These are phyloP conservation scores for Lasiosphaeriaceae sp. DNA, from an alignment of 495 filamentous ascomycete species.

Conservation along the genomic window DNA sequence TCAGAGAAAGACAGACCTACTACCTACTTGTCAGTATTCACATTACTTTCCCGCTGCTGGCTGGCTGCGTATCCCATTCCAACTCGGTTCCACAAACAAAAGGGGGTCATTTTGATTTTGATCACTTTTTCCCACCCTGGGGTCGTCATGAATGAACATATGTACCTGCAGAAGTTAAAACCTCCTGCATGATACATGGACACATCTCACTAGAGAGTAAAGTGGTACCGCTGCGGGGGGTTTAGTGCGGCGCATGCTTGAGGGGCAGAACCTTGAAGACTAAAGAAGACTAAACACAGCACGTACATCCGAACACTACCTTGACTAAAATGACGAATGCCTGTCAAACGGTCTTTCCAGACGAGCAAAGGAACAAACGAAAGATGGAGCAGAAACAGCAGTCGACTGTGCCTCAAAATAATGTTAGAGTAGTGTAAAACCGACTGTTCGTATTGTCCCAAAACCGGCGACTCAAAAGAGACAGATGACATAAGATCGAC, in stretches of 20 bases:
- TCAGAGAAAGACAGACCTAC: too few species aligned
- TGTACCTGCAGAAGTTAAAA: conserved; percentile 19
- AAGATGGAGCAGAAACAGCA: too few species aligned
- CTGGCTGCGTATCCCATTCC: background rate
- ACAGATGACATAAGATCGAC: background rate
- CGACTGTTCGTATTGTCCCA: background rate
- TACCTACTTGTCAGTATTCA: too few species aligned
- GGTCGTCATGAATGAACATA: too few species aligned
- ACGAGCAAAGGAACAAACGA: background rate
- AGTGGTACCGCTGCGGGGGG: conserved; percentile 5
- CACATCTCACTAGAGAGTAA: background rate
- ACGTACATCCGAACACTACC: background rate
- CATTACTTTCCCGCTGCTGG: background rate
- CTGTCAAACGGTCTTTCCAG: background rate
- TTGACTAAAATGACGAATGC: background rate
- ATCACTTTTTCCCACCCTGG: background rate
- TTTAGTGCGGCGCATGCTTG: background rate
- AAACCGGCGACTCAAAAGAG: conserved; percentile 1
- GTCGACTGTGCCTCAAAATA: too few species aligned
- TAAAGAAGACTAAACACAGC: background rate
- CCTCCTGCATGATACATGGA: conserved; percentile 31
- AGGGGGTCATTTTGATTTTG: background rate
- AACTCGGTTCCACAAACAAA: background rate
- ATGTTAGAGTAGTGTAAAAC: too few species aligned
- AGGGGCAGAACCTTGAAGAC: background rate